These are phyloP conservation scores for Ganoderma boninense DNA, from an alignment of 1,284 basidiomycete species.

Conservation along the genomic window DNA sequence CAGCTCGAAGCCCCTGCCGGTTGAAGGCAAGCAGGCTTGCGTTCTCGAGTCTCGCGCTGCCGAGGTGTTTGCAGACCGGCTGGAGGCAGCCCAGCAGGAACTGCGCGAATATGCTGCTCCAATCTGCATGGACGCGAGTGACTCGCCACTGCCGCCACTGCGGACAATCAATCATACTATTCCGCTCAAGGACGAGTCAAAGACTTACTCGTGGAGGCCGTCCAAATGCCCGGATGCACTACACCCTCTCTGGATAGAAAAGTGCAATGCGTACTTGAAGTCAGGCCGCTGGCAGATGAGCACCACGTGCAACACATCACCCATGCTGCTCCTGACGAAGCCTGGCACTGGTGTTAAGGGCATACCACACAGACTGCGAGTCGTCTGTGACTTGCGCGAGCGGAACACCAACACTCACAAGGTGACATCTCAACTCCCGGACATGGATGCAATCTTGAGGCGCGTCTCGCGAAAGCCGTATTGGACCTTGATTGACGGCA, in stretches of 20 bases:
- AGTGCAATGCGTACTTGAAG: slow-evolving; percentile 39
- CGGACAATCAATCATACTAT: slow-evolving; percentile 48
- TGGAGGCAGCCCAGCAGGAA: slow-evolving; percentile 24
- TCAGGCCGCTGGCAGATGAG: background rate
- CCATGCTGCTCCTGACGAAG: slow-evolving; percentile 12
- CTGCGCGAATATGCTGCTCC: slow-evolving; percentile 33
- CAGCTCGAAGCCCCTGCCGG: background rate
- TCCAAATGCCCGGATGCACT: slow-evolving; percentile 43
- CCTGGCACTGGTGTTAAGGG: slow-evolving; percentile 12
- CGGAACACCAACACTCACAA: slow-evolving; percentile 42
- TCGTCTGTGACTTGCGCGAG: slow-evolving; percentile 33
- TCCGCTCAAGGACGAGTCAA: slow-evolving; percentile 44
- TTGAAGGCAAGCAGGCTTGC: slow-evolving; percentile 27
- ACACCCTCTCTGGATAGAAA: slow-evolving; percentile 37
- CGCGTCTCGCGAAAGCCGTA: slow-evolving; percentile 10
- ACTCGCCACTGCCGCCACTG: slow-evolving; percentile 33
- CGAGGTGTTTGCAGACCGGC: slow-evolving; percentile 25
- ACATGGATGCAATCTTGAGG: slow-evolving; percentile 37
- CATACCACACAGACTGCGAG: slow-evolving; percentile 22
- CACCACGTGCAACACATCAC: background rate
- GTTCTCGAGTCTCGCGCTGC: slow-evolving; percentile 24
- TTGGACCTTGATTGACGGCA: slow-evolving; percentile 16
- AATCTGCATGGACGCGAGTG: slow-evolving; percentile 38
- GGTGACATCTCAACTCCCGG: slow-evolving; percentile 24
- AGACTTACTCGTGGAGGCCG: slow-evolving; percentile 41